Base-by-base conservation (phyloP, 2,329 filamentous ascomycete genomes). In the Cladosporium velox region DNA sequence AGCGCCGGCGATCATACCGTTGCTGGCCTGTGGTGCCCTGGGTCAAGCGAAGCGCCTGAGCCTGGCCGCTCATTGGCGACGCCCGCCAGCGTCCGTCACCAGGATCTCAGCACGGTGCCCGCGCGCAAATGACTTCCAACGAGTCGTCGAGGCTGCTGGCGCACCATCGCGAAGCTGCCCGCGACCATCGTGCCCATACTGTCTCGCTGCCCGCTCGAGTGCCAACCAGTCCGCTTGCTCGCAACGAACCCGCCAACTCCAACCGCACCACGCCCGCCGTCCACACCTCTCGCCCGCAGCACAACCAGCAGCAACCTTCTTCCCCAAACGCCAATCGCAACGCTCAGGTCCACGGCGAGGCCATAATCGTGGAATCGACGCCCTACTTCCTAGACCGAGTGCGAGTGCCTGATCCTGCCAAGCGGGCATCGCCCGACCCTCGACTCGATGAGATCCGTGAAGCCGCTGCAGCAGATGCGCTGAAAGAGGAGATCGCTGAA, bases 391-490 rank as follows among this genome's bases (percentile, higher is more conserved):
- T 41, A 15, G 61, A 59, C 64, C 69, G 68, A 51, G 57, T 68
- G 55, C 65, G 69, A 38, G 62, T 65, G 21, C 69, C 69, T 38
- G 66, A 71, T 57, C 67, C 70, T 21, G 69, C 63, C 58, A 70
- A 70, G 64, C 62, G 63, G 65, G 70, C 65, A 24, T 59, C 67
- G 35, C 67, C 64, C 34, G 67, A 70, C 62, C 69, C 70, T 30
- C 68, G 67, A 28, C 67, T 72, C 49, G 72, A 73, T 38, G 68
- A 69, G 34, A 66, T 72, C 59, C 68, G 70, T 35, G 68, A 65
- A 63, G 69, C 67, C 32, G 72, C 70, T 55, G 69, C 70, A 51
- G 65, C 69, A 65, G 71, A 73, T 72, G 71, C 68, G 52, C 54
- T 73, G 63, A 71, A 67, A 62, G 70, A 73, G 62, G 66, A 70